Percentiles rank a stretch among this genome's conserved stretches.
These are phyloP conservation scores for Russula sp. DNA, from an alignment of 768 basidiomycete genomes.

Conservation along the genomic window DNA sequence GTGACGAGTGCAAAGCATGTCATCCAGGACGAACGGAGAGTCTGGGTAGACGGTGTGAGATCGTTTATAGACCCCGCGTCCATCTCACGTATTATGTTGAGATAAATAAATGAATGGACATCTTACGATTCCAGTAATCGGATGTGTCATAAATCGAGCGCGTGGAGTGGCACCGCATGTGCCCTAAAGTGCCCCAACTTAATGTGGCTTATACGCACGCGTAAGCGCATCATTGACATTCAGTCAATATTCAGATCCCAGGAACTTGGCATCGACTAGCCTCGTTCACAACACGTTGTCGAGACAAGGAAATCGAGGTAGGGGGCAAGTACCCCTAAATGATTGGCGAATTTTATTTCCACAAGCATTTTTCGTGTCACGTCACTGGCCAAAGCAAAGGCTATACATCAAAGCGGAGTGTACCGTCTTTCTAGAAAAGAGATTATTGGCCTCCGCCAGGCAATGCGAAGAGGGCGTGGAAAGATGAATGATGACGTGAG, in stretches of 20 bases:
- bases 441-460: background rate
- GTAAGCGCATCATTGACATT: background rate
- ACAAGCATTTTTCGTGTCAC: conserved; percentile 7
- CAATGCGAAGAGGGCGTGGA: conserved; percentile 7
- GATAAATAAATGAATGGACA: conserved; percentile 4
- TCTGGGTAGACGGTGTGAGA: background rate
- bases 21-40: conserved; percentile 3
- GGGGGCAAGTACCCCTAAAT: conserved; percentile 6
- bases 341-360: background rate
- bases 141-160: conserved; percentile 15
- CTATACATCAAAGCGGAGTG: conserved; percentile 4
- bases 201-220: conserved; percentile 14
- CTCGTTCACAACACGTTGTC: conserved; percentile 22
- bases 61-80: conserved; percentile 11
- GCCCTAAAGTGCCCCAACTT: background rate
- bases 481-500: conserved; percentile 12
- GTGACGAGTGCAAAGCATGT: conserved; percentile 1
- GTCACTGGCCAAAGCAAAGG: conserved; percentile 1
- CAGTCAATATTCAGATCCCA: background rate
- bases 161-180: conserved; percentile 12
- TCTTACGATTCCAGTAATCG: conserved; percentile 10
- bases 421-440: conserved; percentile 8
- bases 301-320: background rate
- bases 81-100: conserved; percentile 13
- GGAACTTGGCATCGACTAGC: conserved; percentile 10